Base-by-base conservation (phyloP, 805 yeast genomes). In the fission yeast (Schizosaccharomyces pombe) region DNA sequence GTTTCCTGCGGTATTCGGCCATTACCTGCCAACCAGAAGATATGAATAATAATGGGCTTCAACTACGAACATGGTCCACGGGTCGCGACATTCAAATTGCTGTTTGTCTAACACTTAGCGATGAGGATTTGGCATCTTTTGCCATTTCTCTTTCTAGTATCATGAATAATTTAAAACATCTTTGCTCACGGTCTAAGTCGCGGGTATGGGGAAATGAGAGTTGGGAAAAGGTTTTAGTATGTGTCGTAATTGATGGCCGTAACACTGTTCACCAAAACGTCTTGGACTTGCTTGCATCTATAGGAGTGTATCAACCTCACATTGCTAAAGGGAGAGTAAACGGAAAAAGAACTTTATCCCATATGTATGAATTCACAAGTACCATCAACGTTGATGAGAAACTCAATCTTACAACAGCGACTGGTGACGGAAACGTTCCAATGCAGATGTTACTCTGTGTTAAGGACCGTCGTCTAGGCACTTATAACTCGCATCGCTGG, bases 401-500 rank as follows among this genome's bases (percentile, higher is more conserved):
- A 12, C 80, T 87, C 47, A 52, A 39, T 28, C n/a, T 33, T 19
- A 52, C 52, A 2, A 49, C 53, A 4, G 12, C 5, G 24, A 54
- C 52, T 47, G n/a, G n/a, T 37, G 73, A 85, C 1, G 82, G 79
- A 56, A 70, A 75, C 57, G 75, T 79, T 2, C 98, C 98, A 0
- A 81, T 86, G 9, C 97, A 89, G 66, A 70, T 91, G 67, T 65
- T 89, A 28, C 87, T 87, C 65, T 89, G 95, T 62, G 69, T 89
- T 62, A 89, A 89, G 64, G 97, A 89, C 63, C 78, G 79, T 62
- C 89, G 89, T 65, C 78, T 82, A 60, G 79, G 82, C 64, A 89
- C 89, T 63, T 89, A 89, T 65, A 89, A 89, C 66, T 85, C 95
- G 2, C 98, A 89, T 68, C 75, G 96, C 61, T 89, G 98, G 98